Conservation (phyloP, 805 yeast genomes). For the Jamesozyma spencerorum region DNA sequence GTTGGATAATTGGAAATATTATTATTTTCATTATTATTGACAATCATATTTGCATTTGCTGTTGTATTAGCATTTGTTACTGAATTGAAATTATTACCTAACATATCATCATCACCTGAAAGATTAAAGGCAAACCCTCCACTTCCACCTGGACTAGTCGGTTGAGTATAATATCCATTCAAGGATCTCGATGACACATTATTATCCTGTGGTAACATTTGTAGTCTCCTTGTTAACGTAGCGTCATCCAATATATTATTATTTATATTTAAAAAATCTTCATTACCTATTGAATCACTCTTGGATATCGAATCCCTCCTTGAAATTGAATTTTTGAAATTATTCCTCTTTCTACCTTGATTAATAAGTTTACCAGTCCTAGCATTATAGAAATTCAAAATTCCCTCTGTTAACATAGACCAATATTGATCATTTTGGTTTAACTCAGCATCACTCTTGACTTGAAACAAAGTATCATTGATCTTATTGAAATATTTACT, state of each 20-base stretch:
- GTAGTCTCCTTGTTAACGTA: slow-evolving; percentile 20
- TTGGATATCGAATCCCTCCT: not conserved
- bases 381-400: slow-evolving; percentile 22
- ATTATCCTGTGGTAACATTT: slow-evolving; percentile 21
- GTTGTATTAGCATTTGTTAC: slow-evolving; percentile 1
- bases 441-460: slow-evolving; percentile 23
- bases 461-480: slow-evolving; percentile 25
- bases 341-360: slow-evolving; percentile 13
- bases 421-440: slow-evolving; percentile 21
- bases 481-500: slow-evolving; percentile 23
- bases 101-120: slow-evolving; percentile 2
- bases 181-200: slow-evolving; percentile 15
- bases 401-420: slow-evolving; percentile 20
- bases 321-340: not conserved
- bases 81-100: slow-evolving; percentile 4
- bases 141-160: slow-evolving; percentile 26
- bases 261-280: slow-evolving; percentile 7
- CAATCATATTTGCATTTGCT: not conserved
- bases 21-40: slow-evolving; percentile 1
- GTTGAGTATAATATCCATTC: slow-evolving; percentile 28
- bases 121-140: slow-evolving; percentile 6
- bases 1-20: slow-evolving; percentile 3
- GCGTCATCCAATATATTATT: slow-evolving; percentile 8
- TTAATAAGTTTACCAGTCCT: slow-evolving; percentile 24
- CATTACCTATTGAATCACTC: not conserved